phyloP scores from a whole-genome alignment of 2,329 filamentous ascomycete genomes.

The Cladosporium colombiae region DNA sequence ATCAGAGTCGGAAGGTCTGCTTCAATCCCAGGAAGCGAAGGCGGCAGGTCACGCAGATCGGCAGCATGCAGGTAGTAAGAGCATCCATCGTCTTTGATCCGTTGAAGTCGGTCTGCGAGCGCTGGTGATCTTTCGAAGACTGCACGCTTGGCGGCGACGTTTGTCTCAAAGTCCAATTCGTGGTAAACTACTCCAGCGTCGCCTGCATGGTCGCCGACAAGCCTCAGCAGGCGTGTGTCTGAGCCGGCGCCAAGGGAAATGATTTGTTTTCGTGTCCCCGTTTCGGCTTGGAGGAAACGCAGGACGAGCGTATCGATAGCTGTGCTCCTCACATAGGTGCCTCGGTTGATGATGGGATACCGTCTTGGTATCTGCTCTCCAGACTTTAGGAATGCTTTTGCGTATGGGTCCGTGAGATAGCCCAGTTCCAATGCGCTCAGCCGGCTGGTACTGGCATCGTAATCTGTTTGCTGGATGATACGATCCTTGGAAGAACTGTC shows the following conservation, averaged over 20 bases:
- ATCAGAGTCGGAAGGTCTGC: constrained; percentile 73
- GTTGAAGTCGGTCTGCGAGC: constrained; percentile 25
- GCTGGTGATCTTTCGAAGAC: constrained; percentile 28
- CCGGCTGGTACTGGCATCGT: constrained; percentile 84
- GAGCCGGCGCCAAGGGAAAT: constrained; percentile 91
- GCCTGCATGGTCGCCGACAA: constrained; percentile 49
- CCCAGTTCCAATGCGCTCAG: constrained; percentile 84
- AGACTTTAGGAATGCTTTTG: constrained; percentile 63
- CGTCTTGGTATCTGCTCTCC: constrained; percentile 58
- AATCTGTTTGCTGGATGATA: constrained; percentile 84
- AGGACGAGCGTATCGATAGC: constrained; percentile 78
- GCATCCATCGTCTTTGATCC: constrained; percentile 30
- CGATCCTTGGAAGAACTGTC: constrained; percentile 58
- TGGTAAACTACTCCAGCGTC: constrained; percentile 68
- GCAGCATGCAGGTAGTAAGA: constrained; percentile 59
- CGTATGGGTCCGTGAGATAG: constrained; percentile 82
- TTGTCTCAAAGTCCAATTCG: constrained; percentile 84
- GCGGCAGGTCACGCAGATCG: constrained; percentile 65
- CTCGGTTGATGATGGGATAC: constrained; percentile 91
- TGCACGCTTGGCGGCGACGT: constrained; percentile 43
- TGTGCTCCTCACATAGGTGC: constrained; percentile 87
- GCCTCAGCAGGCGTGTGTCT: constrained; percentile 82
- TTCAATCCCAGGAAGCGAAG: constrained; percentile 48
- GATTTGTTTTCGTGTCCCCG: constrained; percentile 60
- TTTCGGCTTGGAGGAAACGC: constrained; percentile 59